These are phyloP conservation scores for Wickerhamomyces xylosicus DNA, from an alignment of 805 yeast genomes.

Conservation along the genomic window DNA sequence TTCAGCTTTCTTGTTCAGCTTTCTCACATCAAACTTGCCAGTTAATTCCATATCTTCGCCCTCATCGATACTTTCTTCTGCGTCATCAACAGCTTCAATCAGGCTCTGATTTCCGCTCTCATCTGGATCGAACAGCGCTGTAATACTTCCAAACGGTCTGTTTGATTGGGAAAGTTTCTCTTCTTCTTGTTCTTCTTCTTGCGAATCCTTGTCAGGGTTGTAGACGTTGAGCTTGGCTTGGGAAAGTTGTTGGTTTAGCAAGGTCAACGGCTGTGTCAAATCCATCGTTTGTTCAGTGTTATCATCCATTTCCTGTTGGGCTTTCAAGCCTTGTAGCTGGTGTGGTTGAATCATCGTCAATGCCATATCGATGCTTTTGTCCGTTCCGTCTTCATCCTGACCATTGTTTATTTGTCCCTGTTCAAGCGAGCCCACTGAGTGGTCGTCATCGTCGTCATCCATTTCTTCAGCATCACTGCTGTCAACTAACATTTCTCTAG, in stretches of 20 bases:
- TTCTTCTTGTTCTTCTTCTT: neutral
- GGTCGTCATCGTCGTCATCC: neutral
- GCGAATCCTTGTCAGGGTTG: too few species aligned
- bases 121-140: neutral
- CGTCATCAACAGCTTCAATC: neutral
- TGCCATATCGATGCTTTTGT: neutral
- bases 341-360: neutral
- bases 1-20: neutral
- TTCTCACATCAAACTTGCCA: neutral
- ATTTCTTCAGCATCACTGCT: neutral
- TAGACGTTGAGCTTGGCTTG: neutral
- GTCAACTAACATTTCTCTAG: conserved; percentile 13
- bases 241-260: neutral
- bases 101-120: neutral
- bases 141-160: neutral
- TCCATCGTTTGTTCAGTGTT: neutral
- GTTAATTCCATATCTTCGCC: neutral
- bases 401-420: too few species aligned
- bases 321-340: neutral
- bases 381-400: neutral
- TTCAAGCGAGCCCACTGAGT: too few species aligned
- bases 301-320: neutral
- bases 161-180: neutral
- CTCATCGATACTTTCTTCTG: too few species aligned
- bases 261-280: neutral